A percentile compares a stretch with the other conserved stretches of the same genome.
Evolutionary conservation across 441 rosid genomes (phyloP).

Genomic region (Daphne laureola): DNA sequence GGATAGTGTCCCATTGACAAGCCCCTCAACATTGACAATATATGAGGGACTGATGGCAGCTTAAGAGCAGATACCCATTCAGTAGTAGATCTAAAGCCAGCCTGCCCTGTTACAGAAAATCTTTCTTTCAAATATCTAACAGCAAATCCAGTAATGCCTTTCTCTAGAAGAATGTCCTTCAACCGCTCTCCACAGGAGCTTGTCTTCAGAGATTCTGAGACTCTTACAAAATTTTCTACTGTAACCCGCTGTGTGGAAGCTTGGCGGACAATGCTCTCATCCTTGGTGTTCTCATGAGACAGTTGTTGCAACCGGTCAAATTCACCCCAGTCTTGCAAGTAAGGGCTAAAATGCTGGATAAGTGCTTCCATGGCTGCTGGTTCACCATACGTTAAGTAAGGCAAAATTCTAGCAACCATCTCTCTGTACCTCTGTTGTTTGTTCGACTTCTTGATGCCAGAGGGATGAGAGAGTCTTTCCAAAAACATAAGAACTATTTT

Average conservation of each 20-base stretch:
- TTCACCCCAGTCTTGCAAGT: slow-evolving; percentile 87
- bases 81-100: slow-evolving; percentile 63
- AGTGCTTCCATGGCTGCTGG: slow-evolving; percentile 99
- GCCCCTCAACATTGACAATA: slow-evolving; percentile 94
- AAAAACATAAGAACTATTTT: slow-evolving; percentile 98
- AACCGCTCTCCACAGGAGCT: slow-evolving; percentile 99
- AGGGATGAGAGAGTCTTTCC: slow-evolving; percentile 92
- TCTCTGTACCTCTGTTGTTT: slow-evolving; percentile 99
- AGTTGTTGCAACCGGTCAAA: slow-evolving; percentile 79
- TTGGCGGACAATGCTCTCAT: slow-evolving; percentile 62
- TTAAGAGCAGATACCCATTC: slow-evolving; percentile 84
- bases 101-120: slow-evolving; percentile 75
- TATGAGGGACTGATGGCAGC: slow-evolving; percentile 84
- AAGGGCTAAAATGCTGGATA: slow-evolving; percentile 84
- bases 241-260: slow-evolving; percentile 81
- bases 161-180: slow-evolving; percentile 92
- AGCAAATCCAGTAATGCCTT: slow-evolving; percentile 83
- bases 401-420: slow-evolving; percentile 99
- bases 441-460: slow-evolving; percentile 86
- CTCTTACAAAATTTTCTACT: slow-evolving; percentile 93
- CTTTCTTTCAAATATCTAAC: slow-evolving; percentile 70
- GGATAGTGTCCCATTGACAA: slow-evolving; percentile 97
- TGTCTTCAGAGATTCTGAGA: slow-evolving; percentile 97
- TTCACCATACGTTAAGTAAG: slow-evolving; percentile 99
- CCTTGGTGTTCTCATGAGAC: slow-evolving; percentile 71